A percentile compares a stretch with the other conserved stretches of the same genome.
phyloP scores from a whole-genome alignment of 1,284 basidiomycete genomes.

The Pholiota adiposa region DNA sequence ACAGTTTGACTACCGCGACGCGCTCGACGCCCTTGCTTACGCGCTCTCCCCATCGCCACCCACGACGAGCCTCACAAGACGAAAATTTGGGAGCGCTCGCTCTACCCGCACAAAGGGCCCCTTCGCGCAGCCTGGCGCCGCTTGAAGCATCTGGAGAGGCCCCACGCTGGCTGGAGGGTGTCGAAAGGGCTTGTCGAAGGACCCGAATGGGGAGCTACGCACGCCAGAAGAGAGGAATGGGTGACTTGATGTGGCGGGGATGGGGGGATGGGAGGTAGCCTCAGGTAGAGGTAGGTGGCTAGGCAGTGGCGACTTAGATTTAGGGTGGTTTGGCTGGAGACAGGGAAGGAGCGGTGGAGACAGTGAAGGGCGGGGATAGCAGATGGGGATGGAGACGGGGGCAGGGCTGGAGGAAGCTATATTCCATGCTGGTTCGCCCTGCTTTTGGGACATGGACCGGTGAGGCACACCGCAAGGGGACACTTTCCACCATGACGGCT shows the following conservation, averaged over 20 bases:
- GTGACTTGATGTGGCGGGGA: constrained; percentile 52
- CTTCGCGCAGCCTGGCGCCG: constrained; percentile 61
- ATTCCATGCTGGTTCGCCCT: too few species aligned
- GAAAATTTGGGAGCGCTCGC: constrained; percentile 58
- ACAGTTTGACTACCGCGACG: constrained; percentile 73
- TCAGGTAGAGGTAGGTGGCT: neutral
- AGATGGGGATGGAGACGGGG: too few species aligned
- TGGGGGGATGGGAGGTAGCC: constrained; percentile 34
- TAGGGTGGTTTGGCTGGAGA: constrained; percentile 1
- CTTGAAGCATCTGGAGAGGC: constrained; percentile 60
- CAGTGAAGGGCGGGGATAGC: too few species aligned
- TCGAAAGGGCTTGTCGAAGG: constrained; percentile 62
- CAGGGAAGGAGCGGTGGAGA: neutral
- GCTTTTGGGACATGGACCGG: too few species aligned
- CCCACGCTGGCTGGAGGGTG: constrained; percentile 60
- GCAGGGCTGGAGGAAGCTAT: too few species aligned
- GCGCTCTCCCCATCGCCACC: constrained; percentile 18
- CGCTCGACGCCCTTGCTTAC: constrained; percentile 52
- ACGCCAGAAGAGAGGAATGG: constrained; percentile 62
- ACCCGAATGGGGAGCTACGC: constrained; percentile 44
- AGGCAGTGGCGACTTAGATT: too few species aligned
- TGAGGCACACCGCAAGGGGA: too few species aligned
- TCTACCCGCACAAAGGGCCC: constrained; percentile 53
- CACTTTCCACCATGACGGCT: too few species aligned
- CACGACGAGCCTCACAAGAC: neutral